phyloP scores from a whole-genome alignment of 331 rosid species.

The Acacia concinna region DNA sequence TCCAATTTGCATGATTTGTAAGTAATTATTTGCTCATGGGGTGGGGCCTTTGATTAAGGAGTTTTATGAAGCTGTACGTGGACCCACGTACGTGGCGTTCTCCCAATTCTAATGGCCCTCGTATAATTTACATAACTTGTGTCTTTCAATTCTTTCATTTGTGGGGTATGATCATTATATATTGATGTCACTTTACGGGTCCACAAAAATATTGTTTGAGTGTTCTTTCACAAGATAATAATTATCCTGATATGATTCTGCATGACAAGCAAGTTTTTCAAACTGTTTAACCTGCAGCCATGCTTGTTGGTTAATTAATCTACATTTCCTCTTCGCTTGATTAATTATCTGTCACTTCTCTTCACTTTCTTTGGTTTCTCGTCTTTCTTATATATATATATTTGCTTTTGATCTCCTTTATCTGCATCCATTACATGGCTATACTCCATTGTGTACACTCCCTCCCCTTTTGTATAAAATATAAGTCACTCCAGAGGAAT shows the following conservation, averaged over 20 bases:
- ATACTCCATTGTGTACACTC: too few relatives aligned
- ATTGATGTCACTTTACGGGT: constrained; percentile 18
- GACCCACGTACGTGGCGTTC: constrained; percentile 36
- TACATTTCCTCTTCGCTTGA: neutral
- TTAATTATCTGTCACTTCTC: neutral
- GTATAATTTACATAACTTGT: neutral
- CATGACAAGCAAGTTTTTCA: constrained; percentile 15
- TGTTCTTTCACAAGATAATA: constrained; percentile 28
- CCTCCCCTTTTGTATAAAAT: too few relatives aligned
- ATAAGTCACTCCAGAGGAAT: too few relatives aligned
- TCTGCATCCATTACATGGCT: neutral
- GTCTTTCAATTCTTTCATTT: constrained; percentile 1
- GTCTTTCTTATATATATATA: neutral
- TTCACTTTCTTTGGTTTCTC: neutral
- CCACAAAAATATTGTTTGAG: constrained; percentile 1
- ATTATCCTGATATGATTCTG: constrained; percentile 42
- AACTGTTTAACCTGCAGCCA: neutral
- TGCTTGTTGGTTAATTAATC: neutral
- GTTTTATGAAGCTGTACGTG: constrained; percentile 16
- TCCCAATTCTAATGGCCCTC: neutral
- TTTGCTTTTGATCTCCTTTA: too few relatives aligned
- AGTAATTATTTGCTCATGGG: constrained; percentile 10
- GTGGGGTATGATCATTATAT: constrained; percentile 9
- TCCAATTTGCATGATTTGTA: constrained; percentile 25
- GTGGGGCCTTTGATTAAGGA: constrained; percentile 11